These are phyloP conservation scores for Solanum etuberosum DNA, from an alignment of 257 asterid species.

Conservation along the genomic window DNA sequence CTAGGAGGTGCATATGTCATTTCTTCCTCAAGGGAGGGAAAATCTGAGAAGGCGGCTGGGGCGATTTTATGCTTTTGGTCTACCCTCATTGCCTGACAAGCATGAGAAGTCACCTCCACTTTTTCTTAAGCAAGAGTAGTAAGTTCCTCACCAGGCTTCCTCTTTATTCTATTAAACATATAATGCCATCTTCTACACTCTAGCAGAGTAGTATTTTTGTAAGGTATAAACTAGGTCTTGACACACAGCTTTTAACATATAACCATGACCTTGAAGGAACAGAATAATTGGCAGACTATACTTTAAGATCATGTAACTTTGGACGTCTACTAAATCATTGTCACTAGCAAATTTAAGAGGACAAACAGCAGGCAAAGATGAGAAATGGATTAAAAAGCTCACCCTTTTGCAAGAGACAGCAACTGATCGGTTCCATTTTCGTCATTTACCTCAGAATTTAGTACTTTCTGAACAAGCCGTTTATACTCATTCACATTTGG, in stretches of 20 bases:
- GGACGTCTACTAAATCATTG: not conserved
- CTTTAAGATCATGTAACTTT: not conserved
- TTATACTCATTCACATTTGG: constrained; percentile 91
- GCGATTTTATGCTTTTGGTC: not conserved
- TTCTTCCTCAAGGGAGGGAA: not conserved
- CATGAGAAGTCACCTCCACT: not conserved
- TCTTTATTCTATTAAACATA: not conserved
- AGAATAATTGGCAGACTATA: not conserved
- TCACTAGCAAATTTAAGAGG: not conserved
- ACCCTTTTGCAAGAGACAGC: constrained; percentile 76
- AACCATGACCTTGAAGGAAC: not conserved
- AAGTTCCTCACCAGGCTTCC: not conserved
- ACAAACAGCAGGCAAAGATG: not conserved
- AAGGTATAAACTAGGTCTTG: not conserved
- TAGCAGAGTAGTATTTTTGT: not conserved
- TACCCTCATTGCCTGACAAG: not conserved
- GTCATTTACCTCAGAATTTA: constrained; percentile 60
- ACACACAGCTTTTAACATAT: not conserved
- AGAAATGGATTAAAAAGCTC: not conserved
- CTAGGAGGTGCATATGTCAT: not conserved
- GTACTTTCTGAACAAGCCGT: constrained; percentile 76
- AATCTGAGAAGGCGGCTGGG: not conserved
- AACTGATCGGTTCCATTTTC: constrained; percentile 63
- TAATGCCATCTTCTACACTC: not conserved
- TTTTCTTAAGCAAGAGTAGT: not conserved